These are phyloP conservation scores for Neurospora sp. DNA, from an alignment of 495 filamentous ascomycete genomes.

Conservation along the genomic window DNA sequence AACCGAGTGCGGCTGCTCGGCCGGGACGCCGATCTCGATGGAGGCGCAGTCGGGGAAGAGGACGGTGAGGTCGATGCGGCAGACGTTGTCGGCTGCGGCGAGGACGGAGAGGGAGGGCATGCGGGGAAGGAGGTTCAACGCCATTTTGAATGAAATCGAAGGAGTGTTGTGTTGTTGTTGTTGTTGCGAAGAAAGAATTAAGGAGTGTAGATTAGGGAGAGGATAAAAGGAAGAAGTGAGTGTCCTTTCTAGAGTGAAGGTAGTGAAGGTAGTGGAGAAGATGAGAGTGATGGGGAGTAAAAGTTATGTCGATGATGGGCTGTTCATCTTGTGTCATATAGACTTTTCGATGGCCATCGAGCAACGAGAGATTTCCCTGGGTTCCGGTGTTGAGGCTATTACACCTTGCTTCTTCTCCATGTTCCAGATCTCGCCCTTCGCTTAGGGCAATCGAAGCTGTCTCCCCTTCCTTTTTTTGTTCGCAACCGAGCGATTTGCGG, in stretches of 20 bases:
- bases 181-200: background rate
- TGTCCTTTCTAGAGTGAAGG: background rate
- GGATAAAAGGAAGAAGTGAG: background rate
- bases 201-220: background rate
- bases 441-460: background rate
- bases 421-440: background rate
- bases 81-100: conserved; percentile 4
- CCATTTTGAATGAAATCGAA: conserved; percentile 1
- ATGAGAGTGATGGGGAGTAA: background rate
- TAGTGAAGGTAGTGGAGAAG: background rate
- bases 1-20: background rate
- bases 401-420: background rate
- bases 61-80: conserved; percentile 7
- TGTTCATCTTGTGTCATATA: background rate
- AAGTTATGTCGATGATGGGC: background rate
- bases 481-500: background rate
- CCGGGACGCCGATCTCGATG: conserved; percentile 3
- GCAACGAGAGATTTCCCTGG: background rate
- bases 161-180: background rate
- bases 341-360: background rate
- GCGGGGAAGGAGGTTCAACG: conserved; percentile 3
- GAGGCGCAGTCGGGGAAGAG: conserved; percentile 8
- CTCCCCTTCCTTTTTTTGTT: background rate
- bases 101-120: conserved; percentile 5
- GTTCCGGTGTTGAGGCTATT: background rate